Evolutionary conservation across 352 stramenopile species (phyloP).

Genomic region (Blastocystis sp.): DNA sequence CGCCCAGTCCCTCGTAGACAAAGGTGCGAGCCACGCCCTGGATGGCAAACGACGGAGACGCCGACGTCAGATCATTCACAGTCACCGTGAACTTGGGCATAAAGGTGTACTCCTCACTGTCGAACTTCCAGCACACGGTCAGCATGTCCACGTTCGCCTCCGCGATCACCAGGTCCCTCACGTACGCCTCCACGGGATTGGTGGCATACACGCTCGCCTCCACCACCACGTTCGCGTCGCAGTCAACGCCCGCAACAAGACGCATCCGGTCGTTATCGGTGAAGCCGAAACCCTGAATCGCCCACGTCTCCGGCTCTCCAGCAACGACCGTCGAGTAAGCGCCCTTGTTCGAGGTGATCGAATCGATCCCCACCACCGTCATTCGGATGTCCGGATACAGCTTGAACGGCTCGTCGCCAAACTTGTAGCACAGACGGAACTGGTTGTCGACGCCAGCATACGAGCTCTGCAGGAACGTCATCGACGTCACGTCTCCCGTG

Average conservation of each 20-base stretch:
- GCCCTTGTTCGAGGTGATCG: constrained; percentile 52
- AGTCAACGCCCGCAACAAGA: constrained; percentile 13
- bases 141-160: background rate
- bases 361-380: constrained; percentile 58
- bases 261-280: background rate
- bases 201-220: constrained; percentile 8
- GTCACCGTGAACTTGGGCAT: constrained; percentile 44
- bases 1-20: background rate
- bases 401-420: constrained; percentile 57
- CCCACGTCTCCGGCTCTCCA: constrained; percentile 33
- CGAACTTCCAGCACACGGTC: constrained; percentile 57
- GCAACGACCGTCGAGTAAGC: constrained; percentile 26
- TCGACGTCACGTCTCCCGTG: background rate
- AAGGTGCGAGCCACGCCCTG: background rate
- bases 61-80: constrained; percentile 12
- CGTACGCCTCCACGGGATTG: constrained; percentile 14
- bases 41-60: background rate
- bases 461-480: constrained; percentile 60
- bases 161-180: constrained; percentile 28
- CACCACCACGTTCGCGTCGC: background rate
- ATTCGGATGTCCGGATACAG: constrained; percentile 39
- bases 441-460: constrained; percentile 12
- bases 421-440: constrained; percentile 60
- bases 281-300: constrained; percentile 40
- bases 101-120: constrained; percentile 33